Conservation (phyloP, 2,329 filamentous ascomycete genomes). For the Massarina eburnea region DNA sequence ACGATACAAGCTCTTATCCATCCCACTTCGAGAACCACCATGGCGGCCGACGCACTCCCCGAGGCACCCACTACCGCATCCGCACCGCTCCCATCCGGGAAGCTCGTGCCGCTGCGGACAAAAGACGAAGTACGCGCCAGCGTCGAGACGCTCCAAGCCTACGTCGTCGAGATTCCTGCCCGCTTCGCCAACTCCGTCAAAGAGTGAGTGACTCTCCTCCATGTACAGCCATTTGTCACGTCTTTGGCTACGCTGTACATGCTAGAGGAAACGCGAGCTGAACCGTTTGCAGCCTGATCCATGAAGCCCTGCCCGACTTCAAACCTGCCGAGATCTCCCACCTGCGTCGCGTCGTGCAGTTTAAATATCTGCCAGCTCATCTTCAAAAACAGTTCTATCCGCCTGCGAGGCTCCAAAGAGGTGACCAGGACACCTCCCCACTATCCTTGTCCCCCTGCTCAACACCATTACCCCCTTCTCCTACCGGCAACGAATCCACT, state of each 20-base stretch:
- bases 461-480: slow-evolving; percentile 11
- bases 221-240: too few species aligned
- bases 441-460: slow-evolving; percentile 31
- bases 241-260: slow-evolving; percentile 6
- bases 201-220: slow-evolving; percentile 61
- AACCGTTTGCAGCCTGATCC: slow-evolving; percentile 45
- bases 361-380: slow-evolving; percentile 66
- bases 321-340: slow-evolving; percentile 54
- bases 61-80: too few species aligned
- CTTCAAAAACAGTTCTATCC: slow-evolving; percentile 46
- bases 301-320: slow-evolving; percentile 47
- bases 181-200: slow-evolving; percentile 73
- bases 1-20: not conserved
- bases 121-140: slow-evolving; percentile 54
- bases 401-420: slow-evolving; percentile 35
- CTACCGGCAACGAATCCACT: slow-evolving; percentile 10
- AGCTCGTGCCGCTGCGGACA: slow-evolving; percentile 47
- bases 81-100: not conserved
- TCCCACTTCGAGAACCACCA: not conserved
- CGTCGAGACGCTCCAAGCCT: slow-evolving; percentile 61
- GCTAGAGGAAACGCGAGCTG: slow-evolving; percentile 13
- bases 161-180: slow-evolving; percentile 71
- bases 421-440: slow-evolving; percentile 33
- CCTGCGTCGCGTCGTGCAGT: slow-evolving; percentile 75
- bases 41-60: not conserved